Evolutionary conservation across 306 rosid species (phyloP), one percentile per base, ranked within the genome.

Genomic region (Prosopis cineraria): DNA sequence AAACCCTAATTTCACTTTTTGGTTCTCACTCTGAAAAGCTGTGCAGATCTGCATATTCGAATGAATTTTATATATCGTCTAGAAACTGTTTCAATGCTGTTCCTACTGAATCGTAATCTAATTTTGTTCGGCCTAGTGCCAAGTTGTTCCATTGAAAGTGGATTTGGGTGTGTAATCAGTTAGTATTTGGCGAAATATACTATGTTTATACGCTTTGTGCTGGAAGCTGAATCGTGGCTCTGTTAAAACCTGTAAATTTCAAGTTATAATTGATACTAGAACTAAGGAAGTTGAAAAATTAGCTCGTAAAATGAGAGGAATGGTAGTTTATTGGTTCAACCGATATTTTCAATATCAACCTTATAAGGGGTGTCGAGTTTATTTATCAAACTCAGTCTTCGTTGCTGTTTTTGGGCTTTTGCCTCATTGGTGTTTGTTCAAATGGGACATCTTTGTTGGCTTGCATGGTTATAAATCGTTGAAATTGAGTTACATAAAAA

Each of bases 1-100:
- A 75, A 78, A 73, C 87, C 88, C 82, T 79, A 63, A 36, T 7
- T 50, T 70, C 3, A 6, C 1, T 17, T 10, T 2, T 25, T 30
- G 5, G 5, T 10, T 10, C 70, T 63, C 65, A 39, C 13, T 20
- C 17, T 69, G 14, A 19, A 12, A 24, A 10, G 37, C 22, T 39
- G 45, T 43, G 8, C 22, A 41, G 59, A 52, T 65, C 74, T 43
- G 14, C 44, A 7, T 20, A 7, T 39, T 70, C 39, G 10, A 44
- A 27, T 10, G 33, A 48, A 74, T 45, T 36, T 60, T 60, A 24
- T 5, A 22, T n/a, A 52, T 36, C 24, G 4, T 29, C 29, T 16
- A 6, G 9, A 11, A n/a, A 8, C 30, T 40, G 4, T 3, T 70
- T 71, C n/a, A 22, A 4, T 27, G 78, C 4, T 41, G 31, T 11